These are phyloP conservation scores for Jacaranda copaia DNA, from an alignment of 257 asterid genomes.

Conservation along the genomic window DNA sequence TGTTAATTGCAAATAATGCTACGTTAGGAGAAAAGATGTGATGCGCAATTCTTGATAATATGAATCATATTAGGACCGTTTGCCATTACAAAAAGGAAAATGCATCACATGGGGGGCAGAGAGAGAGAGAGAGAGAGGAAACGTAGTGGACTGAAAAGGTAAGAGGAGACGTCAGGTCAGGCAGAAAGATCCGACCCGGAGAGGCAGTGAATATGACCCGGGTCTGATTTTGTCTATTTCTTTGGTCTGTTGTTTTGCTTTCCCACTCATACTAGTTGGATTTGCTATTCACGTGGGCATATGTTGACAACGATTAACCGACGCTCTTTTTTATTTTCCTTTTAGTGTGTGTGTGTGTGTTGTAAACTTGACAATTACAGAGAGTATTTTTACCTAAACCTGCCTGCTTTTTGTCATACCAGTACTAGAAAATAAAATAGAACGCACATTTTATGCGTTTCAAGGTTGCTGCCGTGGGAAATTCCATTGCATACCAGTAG, in stretches of 20 bases:
- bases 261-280: slow-evolving; percentile 17
- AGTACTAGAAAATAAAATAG: no score
- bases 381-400: neutral
- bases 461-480: no score
- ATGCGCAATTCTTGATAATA: slow-evolving; percentile 41
- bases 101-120: slow-evolving; percentile 46
- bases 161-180: slow-evolving; percentile 38
- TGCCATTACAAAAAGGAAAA: slow-evolving; percentile 37
- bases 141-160: slow-evolving; percentile 59
- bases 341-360: no score
- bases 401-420: no score
- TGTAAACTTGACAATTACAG: neutral
- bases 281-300: slow-evolving; percentile 40
- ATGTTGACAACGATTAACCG: slow-evolving; percentile 37
- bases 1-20: slow-evolving; percentile 9
- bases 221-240: slow-evolving; percentile 34
- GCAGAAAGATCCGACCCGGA: slow-evolving; percentile 49
- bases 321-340: neutral
- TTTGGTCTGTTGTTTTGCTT: slow-evolving; percentile 21
- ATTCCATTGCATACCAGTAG: no score
- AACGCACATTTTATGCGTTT: no score
- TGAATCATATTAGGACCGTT: slow-evolving; percentile 44
- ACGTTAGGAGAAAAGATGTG: slow-evolving; percentile 17
- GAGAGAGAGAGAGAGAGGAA: slow-evolving; percentile 35
- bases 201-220: slow-evolving; percentile 39